Base-by-base conservation (phyloP, 345 rosid genomes). In the Boechera stricta region DNA sequence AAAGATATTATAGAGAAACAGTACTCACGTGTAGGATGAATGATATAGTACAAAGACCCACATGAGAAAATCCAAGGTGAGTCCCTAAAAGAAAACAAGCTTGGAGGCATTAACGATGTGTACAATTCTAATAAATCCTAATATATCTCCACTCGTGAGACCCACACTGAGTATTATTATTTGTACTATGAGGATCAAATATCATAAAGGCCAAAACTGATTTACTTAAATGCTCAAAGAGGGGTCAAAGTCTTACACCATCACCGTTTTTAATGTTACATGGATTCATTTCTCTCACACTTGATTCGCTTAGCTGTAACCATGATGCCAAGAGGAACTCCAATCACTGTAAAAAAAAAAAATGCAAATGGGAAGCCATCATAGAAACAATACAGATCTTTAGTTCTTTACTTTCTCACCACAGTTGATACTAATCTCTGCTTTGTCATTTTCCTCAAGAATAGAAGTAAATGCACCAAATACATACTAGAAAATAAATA, bases 141-240 rank as follows among this genome's bases (percentile, higher is more conserved):
- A 72, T 49, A 72, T 44, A 64, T 59, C 60, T 64, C 44, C 24
- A 56, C 32, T 71, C 73, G 51, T 72, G 73, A 78, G 81, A 78
- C 81, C 81, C 81, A 78, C 81, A 49, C 0, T 48, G 77, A 49
- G 81, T 58, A 78, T 78, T 78, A 78, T 78, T 78, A 78, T 48
- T 29, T 78, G 81, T 78, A 78, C 81, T 72, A 72, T 64, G 80
- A 77, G 71, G 67, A 63, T 77, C 81, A 77, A 33, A 70, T 63
- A 38, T 71, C 56, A 49, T 66, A 72, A 72, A 72, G 24, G 21
- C 56, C 74, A 51, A 78, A 58, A 48, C 65, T 45, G 35, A 73
- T 62, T 77, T 64, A 63, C 66, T 47, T 56, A 29, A 78, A 57
- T 72, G 57, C 49, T 32, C 55, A 39, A 76, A 48, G 64, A 78